Conservation (phyloP, 495 filamentous ascomycete genomes). For the Penicillium taxi region DNA sequence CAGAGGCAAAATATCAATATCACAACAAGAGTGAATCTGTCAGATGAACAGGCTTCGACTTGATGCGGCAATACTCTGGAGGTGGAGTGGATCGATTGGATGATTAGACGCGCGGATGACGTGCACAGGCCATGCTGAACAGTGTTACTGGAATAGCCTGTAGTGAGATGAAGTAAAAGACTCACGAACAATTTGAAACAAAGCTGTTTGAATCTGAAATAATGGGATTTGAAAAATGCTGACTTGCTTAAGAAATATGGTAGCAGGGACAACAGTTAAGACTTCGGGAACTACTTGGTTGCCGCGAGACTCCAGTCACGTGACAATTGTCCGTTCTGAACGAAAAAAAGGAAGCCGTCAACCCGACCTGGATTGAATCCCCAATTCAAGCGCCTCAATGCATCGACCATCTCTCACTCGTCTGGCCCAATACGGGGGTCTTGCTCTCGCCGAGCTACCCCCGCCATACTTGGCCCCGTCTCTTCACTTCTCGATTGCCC, state of each 20-base stretch:
- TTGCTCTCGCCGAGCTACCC: slow-evolving; percentile 32
- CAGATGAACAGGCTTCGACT: slow-evolving; percentile 23
- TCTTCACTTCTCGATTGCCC: slow-evolving; percentile 31
- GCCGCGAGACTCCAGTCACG: too few relatives aligned
- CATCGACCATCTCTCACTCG: slow-evolving; percentile 32
- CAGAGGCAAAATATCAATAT: slow-evolving; percentile 4
- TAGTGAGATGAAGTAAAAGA: too few relatives aligned
- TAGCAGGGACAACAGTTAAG: too few relatives aligned
- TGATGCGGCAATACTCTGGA: slow-evolving; percentile 34
- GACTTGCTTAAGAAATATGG: too few relatives aligned
- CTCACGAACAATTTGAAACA: neutral
- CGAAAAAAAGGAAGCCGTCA: slow-evolving; percentile 16
- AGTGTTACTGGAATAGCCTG: neutral
- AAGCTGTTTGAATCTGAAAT: neutral
- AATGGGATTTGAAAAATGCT: too few relatives aligned
- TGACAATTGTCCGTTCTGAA: slow-evolving; percentile 10
- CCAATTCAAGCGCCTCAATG: slow-evolving; percentile 26
- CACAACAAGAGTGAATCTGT: slow-evolving; percentile 11
- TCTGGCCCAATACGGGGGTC: slow-evolving; percentile 27
- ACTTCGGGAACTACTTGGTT: too few relatives aligned
- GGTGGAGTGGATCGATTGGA: slow-evolving; percentile 32
- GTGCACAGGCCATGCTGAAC: slow-evolving; percentile 20
- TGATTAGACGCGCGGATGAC: slow-evolving; percentile 32
- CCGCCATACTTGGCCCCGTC: slow-evolving; percentile 40
- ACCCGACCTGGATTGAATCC: neutral